Evolutionary conservation across 2,329 filamentous ascomycete genomes (phyloP), one percentile per base, ranked within the genome.

Genomic region (Nigrograna mackinnonii): DNA sequence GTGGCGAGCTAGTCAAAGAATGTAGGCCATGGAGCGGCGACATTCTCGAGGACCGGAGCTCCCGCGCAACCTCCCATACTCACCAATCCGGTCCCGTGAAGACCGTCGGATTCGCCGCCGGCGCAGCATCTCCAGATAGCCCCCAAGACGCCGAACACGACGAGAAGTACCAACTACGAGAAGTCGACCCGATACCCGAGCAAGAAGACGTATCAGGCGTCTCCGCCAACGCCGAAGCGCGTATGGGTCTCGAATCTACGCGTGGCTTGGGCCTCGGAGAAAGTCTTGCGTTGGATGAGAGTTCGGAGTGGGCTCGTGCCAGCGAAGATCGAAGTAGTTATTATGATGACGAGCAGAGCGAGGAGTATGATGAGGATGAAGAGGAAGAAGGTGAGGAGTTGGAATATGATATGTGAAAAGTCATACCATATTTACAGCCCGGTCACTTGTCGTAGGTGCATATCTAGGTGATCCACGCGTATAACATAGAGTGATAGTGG

Each of bases 11-110:
- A 16, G 83, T 95, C 36, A 90, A 86, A 62, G 84, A 91, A 64
- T 97, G 92, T 68, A 85, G 83, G 64, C 90, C 94, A 1, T 99
- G 94, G 94, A 84, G 78, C 55, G 94, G 94, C 18, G 94, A 96
- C 68, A 87, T 97, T 14, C 68, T 96, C 33, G 84, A 86, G 62
- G 73, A 77, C 14, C 46, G 55, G 35, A 39, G 28, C 13, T 41
- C 43, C n/a, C 44, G 35, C 14, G 54, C 6, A 39, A 17, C 51
- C 55, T 49, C 16, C 17, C 21, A 21, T 37, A 31, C 3, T 22
- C 44, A 19, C 19, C 17, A 30, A 7, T 13, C 4, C 5, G 26
- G 21, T 17, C 35, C 36, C 2, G 51, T 45, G n/a, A 62, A 62
- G 47, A 59, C 37, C 20, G 57, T 62, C 6, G 57, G 55, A 1